Conservation (phyloP, 23 red algal genomes). For the Gracilaria vermiculophylla region DNA sequence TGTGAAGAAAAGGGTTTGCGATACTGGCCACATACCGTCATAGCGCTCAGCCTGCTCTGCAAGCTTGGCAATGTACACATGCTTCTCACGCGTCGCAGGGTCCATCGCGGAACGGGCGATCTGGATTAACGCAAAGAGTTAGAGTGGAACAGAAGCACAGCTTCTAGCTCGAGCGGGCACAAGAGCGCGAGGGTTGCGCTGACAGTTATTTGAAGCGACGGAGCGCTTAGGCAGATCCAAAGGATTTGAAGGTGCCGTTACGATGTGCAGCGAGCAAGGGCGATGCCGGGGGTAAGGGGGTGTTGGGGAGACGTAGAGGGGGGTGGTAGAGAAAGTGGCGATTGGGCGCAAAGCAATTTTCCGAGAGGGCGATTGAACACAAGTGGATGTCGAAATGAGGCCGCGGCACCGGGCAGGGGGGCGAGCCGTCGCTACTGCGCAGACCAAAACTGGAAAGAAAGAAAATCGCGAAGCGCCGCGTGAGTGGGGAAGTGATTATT, state of each 20-base stretch:
- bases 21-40: slow-evolving; percentile 72
- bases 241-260: not conserved
- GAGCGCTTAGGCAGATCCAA: not conserved
- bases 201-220: not conserved
- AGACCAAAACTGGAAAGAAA: not conserved
- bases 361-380: not conserved
- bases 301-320: not conserved
- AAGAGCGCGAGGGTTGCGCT: not conserved
- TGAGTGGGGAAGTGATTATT: not conserved
- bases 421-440: not conserved
- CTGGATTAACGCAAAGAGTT: not conserved
- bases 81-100: slow-evolving; percentile 81
- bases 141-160: not conserved
- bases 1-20: not conserved
- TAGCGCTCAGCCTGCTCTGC: slow-evolving; percentile 99
- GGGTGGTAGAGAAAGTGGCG: not conserved
- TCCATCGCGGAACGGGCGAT: slow-evolving; percentile 76
- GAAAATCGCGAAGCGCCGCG: not conserved
- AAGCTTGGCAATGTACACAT: slow-evolving; percentile 95
- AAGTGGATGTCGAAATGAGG: not conserved
- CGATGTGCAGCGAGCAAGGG: not conserved
- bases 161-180: not conserved
- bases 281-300: not conserved
- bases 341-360: no score
- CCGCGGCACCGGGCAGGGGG: not conserved